Evolutionary conservation across 257 asterid species (phyloP), one percentile per base, ranked within the genome.

Genomic region (Fraxinus anomala): DNA sequence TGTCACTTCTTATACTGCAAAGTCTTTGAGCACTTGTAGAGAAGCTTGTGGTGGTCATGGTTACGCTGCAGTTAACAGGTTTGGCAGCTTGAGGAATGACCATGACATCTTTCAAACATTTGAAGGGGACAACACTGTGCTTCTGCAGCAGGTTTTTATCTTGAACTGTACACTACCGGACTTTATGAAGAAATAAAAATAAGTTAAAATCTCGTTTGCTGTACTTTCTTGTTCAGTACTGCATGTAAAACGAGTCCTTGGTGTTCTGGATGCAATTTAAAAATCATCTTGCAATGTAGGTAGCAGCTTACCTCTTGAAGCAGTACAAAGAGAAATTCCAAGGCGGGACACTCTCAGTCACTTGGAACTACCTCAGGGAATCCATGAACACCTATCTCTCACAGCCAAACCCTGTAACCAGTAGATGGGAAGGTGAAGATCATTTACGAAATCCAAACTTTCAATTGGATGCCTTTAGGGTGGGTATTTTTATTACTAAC

Each of bases 21-120:
- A 89, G 78, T 89, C 99, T 21, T 80, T 96, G 86, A 96, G 97
- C 84, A 85, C 82, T 54, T 96, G 99, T 81, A 86, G 98, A 85
- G 99, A 95, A 86, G 87, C 99, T 76, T 93, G 98, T 85, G 99
- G 99, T 36, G 99, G 99, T 54, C 99, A 95, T 83, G 99, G 99
- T 76, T 95, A 95, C 85, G 99, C 99, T 23, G 98, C 99, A 75
- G 97, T 95, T 44, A 95, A 95, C 75, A 81, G 98, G 79, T 95
- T 95, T 81, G 99, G 98, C 26, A 89, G 89, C 82, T 91, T 95
- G 88, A 90, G 99, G 91, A 95, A 95, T 82, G 99, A 95, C 80
- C 99, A 95, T 70, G 98, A 95, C 83, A 93, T 95, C 44, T 95
- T 95, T 83, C 99, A 95, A 87, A 95, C 99, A 36, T 95, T 96